Evolutionary conservation across 768 basidiomycete species (phyloP), one percentile per base, ranked within the genome.

Genomic region (Cyclocybe cylindracea): DNA sequence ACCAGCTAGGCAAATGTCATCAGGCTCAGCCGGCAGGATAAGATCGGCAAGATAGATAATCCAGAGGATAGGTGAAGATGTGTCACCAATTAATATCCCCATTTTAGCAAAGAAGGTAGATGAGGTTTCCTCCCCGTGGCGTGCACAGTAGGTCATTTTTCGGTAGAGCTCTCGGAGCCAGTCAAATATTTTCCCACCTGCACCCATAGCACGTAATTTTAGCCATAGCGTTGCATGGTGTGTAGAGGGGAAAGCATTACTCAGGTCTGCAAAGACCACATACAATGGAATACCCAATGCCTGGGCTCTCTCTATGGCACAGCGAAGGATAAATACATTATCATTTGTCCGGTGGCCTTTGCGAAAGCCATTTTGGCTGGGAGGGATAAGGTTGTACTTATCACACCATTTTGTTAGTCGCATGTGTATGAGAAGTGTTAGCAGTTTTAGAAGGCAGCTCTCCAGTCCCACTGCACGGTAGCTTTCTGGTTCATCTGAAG

Each of bases 211-310:
- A 32, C 32, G 36, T 2, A 71, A 57, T 43, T 71, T 70, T 1
- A 60, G n/a, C 70, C 70, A 72, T 0, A 72, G 57, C 0, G 67
- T 64, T 4, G 66, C 50, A 16, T 63, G 59, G 38, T 73, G 62
- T 1, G 63, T 63, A 0, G 65, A 71, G 0, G 72, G 72, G 51
- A 72, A 73, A 8, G 70, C 70, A 60, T 73, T 72, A 10, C 52
- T 66, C 2, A 67, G 29, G 51, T 69, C 66, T 24, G 54, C 54
- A 37, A 60, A 57, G 7, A 46, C 54, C 5, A 63, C 56, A 51
- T 57, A 66, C 0, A 68, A 56, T 13, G 64, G 14, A 35, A 55
- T 59, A 2, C 48, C 47, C 13, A 51, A 37, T 4, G 52, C 55
- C 24, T 48, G 39, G n/a, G 64, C 64, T 18, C 45, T 45, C 4